phyloP scores from a whole-genome alignment of 208 protist genomes.

The Acanthamoeba rhysodes region DNA sequence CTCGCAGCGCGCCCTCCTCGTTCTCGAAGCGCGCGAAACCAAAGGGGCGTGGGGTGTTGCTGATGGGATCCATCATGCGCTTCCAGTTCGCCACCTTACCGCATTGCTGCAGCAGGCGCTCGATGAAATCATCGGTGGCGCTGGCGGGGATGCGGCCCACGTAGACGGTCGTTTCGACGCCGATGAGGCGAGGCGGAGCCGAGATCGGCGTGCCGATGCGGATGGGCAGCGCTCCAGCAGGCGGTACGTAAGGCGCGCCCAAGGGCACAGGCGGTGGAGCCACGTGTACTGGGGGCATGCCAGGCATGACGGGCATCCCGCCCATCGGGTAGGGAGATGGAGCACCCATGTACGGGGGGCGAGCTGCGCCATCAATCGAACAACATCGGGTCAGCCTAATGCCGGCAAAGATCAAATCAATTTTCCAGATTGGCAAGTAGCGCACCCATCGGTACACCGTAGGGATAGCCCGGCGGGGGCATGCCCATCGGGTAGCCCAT shows the following conservation, averaged over 20 bases:
- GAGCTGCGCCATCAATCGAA: neutral
- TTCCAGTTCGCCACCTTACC: slow-evolving; percentile 80
- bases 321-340: neutral
- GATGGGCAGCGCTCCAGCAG: neutral
- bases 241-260: neutral
- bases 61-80: slow-evolving; percentile 78
- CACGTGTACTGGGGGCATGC: neutral
- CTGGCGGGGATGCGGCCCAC: slow-evolving; percentile 79
- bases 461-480: slow-evolving; percentile 17
- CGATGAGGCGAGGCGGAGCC: neutral
- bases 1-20: slow-evolving; percentile 78
- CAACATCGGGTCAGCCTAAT: too few species aligned
- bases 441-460: neutral
- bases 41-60: slow-evolving; percentile 77
- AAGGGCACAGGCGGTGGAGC: neutral
- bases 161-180: slow-evolving; percentile 76
- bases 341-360: neutral
- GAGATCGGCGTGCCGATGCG: neutral
- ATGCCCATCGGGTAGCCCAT: slow-evolving; percentile 29
- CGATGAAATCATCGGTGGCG: slow-evolving; percentile 80
- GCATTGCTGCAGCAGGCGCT: slow-evolving; percentile 77
- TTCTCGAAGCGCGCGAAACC: slow-evolving; percentile 80
- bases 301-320: neutral
- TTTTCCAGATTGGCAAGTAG: neutral
- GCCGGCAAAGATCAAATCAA: neutral